Conservation (phyloP, 2,329 filamentous ascomycete genomes). For the Colletotrichum brevisporum region DNA sequence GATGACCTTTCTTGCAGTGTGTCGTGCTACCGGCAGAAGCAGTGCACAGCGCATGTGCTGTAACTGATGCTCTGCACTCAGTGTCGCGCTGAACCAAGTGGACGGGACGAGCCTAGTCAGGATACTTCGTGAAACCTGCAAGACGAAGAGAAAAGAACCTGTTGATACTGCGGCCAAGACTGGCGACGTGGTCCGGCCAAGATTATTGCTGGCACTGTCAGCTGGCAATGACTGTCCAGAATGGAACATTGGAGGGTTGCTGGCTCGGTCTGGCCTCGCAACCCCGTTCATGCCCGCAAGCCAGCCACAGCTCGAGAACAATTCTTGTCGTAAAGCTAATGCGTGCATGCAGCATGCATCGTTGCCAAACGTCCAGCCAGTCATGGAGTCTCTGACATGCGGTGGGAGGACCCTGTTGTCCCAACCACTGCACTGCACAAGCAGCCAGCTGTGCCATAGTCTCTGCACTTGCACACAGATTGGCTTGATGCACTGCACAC, state of each 20-base stretch:
- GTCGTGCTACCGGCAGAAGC: neutral
- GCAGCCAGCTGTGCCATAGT: conserved; percentile 4
- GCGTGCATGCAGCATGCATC: conserved; percentile 32
- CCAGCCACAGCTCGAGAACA: conserved; percentile 12
- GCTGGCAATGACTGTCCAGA: conserved; percentile 1
- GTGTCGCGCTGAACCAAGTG: neutral
- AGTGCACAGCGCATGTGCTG: neutral
- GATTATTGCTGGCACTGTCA: neutral
- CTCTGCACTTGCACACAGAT: conserved; percentile 12
- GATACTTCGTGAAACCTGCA: neutral
- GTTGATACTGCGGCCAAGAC: conserved; percentile 1
- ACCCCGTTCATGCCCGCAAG: conserved; percentile 12
- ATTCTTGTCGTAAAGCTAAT: conserved; percentile 21
- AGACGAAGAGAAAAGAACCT: neutral
- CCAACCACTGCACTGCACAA: conserved; percentile 2
- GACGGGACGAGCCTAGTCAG: conserved; percentile 9
- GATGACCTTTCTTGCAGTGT: neutral
- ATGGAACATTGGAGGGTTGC: neutral
- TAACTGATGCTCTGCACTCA: neutral
- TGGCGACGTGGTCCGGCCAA: neutral
- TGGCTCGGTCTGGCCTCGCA: neutral
- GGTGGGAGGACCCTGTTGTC: neutral
- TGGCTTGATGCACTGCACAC: conserved; percentile 6
- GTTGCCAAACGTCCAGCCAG: conserved; percentile 12
- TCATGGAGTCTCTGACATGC: conserved; percentile 1